Evolutionary conservation across 1,284 basidiomycete genomes (phyloP).

Genomic region (Sanguinoderma infundibulare): DNA sequence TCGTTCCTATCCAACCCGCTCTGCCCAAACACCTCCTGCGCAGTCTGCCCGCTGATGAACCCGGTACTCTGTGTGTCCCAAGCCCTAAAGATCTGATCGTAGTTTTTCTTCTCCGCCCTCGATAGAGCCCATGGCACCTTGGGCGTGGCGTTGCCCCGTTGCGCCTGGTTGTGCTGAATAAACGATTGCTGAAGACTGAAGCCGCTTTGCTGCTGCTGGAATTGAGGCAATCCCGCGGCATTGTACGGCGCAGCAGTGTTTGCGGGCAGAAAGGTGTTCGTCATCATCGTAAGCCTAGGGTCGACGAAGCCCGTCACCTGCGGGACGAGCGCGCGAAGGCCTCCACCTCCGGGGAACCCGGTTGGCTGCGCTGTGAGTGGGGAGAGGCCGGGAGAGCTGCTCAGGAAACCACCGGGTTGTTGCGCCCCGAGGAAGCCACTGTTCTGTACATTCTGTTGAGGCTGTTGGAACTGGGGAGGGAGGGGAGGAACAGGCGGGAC

Average conservation of each 20-base stretch:
- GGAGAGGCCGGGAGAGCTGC: slow-evolving; percentile 46
- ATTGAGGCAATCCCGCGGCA: slow-evolving; percentile 67
- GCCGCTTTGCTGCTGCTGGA: slow-evolving; percentile 63
- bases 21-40: slow-evolving; percentile 94
- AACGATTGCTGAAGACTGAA: slow-evolving; percentile 75
- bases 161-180: slow-evolving; percentile 79
- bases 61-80: slow-evolving; percentile 89
- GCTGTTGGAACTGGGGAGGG: slow-evolving; percentile 60
- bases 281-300: slow-evolving; percentile 85
- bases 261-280: slow-evolving; percentile 84
- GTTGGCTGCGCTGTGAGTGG: slow-evolving; percentile 59
- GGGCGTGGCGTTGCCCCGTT: slow-evolving; percentile 72
- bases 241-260: slow-evolving; percentile 66
- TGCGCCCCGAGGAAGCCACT: slow-evolving; percentile 47
- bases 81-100: slow-evolving; percentile 95
- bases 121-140: slow-evolving; percentile 89
- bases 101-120: slow-evolving; percentile 94
- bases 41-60: slow-evolving; percentile 88
- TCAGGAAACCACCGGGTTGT: slow-evolving; percentile 54
- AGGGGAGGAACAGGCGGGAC: slow-evolving; percentile 65
- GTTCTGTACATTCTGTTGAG: slow-evolving; percentile 40
- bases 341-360: slow-evolving; percentile 53
- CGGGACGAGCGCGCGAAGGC: slow-evolving; percentile 59
- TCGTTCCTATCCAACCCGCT: slow-evolving; percentile 90
- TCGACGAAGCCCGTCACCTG: slow-evolving; percentile 87